Conservation (phyloP, 1,284 basidiomycete genomes). For the Ustilago crameri region DNA sequence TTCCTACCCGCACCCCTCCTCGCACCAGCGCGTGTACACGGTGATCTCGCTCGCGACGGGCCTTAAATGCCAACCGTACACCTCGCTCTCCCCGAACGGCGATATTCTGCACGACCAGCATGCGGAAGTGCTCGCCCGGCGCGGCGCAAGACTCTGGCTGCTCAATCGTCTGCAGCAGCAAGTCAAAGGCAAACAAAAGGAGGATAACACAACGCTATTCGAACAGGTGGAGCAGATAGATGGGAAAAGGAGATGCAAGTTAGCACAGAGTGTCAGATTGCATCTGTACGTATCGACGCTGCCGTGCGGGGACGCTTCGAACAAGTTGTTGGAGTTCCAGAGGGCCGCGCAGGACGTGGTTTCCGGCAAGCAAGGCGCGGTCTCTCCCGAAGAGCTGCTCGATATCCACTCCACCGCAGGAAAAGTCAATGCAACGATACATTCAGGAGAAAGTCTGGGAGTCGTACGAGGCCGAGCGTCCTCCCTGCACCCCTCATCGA, state of each 20-base stretch:
- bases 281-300: slow-evolving; percentile 86
- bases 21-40: slow-evolving; percentile 15
- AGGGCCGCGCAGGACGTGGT: slow-evolving; percentile 34
- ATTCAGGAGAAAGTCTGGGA: neutral
- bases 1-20: slow-evolving; percentile 10
- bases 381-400: slow-evolving; percentile 15
- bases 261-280: slow-evolving; percentile 73
- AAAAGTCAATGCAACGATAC: neutral
- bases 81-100: slow-evolving; percentile 76
- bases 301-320: slow-evolving; percentile 73
- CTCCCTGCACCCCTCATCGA: neutral
- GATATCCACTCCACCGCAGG: neutral
- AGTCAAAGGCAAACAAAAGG: neutral
- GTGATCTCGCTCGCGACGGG: slow-evolving; percentile 81
- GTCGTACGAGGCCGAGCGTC: slow-evolving; percentile 28
- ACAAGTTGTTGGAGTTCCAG: slow-evolving; percentile 36
- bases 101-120: slow-evolving; percentile 88
- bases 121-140: slow-evolving; percentile 86
- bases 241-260: slow-evolving; percentile 69
- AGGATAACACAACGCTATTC: slow-evolving; percentile 1
- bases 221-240: neutral
- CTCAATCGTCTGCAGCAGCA: slow-evolving; percentile 75
- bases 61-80: slow-evolving; percentile 82
- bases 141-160: slow-evolving; percentile 84
- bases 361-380: neutral